Percentiles rank a stretch among this genome's conserved stretches.
phyloP scores from a whole-genome alignment of 345 rosid species.

The Crucihimalaya himalaica region DNA sequence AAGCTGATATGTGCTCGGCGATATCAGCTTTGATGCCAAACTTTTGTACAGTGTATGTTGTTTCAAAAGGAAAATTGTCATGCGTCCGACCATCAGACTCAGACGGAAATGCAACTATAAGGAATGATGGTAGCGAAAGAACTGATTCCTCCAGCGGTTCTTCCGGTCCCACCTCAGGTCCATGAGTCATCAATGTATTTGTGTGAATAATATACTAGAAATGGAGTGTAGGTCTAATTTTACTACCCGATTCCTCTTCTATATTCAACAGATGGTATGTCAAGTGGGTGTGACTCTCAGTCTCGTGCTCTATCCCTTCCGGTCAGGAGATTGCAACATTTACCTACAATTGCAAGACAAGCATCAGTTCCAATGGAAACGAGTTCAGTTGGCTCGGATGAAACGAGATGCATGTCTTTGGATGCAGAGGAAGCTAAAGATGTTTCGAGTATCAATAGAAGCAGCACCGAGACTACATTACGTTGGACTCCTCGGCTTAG shows the following conservation, averaged over 20 bases:
- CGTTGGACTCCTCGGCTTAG: constrained; percentile 40
- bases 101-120: constrained; percentile 55
- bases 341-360: constrained; percentile 24
- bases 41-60: constrained; percentile 75
- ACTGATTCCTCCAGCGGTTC: constrained; percentile 50
- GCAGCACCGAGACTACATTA: constrained; percentile 43
- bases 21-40: constrained; percentile 63
- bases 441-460: constrained; percentile 36
- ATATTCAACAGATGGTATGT: constrained; percentile 33
- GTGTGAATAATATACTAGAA: constrained; percentile 1
- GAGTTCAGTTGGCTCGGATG: constrained; percentile 43
- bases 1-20: constrained; percentile 54
- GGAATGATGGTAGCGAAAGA: constrained; percentile 55
- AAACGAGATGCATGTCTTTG: constrained; percentile 42
- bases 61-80: constrained; percentile 73
- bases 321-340: constrained; percentile 12
- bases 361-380: constrained; percentile 43
- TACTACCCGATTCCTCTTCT: neutral
- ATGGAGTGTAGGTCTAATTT: constrained; percentile 14
- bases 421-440: constrained; percentile 43
- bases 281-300: constrained; percentile 26
- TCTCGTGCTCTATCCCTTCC: constrained; percentile 39
- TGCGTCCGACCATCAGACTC: constrained; percentile 73
- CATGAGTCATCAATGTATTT: constrained; percentile 5
- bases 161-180: constrained; percentile 41